Base-by-base conservation (phyloP, 2,329 filamentous ascomycete genomes). In the Zymoseptoria tritici region DNA sequence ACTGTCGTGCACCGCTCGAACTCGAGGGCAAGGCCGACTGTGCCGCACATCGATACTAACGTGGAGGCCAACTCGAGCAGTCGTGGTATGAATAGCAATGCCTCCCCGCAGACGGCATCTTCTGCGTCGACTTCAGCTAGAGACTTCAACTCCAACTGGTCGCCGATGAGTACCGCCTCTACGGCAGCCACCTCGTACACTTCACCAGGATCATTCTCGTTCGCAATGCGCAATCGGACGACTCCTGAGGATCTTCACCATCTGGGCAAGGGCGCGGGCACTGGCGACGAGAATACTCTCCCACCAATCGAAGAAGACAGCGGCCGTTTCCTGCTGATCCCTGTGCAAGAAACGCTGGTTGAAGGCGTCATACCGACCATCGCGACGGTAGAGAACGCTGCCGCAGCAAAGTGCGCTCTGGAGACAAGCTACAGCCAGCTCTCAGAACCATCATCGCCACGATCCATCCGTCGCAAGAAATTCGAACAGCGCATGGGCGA, bases 401-500 rank as follows among this genome's bases (percentile, higher is more conserved):
- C 91, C 0, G 87, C 90, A 0, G 88, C 90, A 51, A 97, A 96
- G 72, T 84, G 95, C 20, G 95, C 85, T 67, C 81, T 97, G 9
- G 94, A 97, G 73, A 90, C 86, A 0, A 84, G 92, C 68, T 97
- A 89, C 77, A 87, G 92, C 66, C 78, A 85, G n/a, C 78, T 90
- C 2, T 75, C 77, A 4, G 78, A 78, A 24, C 57, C 70, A 2
- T 77, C 77, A 1, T 83, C 81, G 3, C 79, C 85, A 57, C 83
- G 89, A 0, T 81, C 82, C 1, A 71, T 86, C 57, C 84, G 90
- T 3, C 79, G 82, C 36, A 78, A 81, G 49, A 80, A 84, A 55
- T 76, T 93, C 21, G 86, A 91, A 68, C 76, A 78, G 8, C 81
- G 85, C 26, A 78, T 97, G 9, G 82, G 83, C 62, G 74, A 80